Conservation (phyloP, 2,329 filamentous ascomycete genomes). For the Aspergillus japonicus region DNA sequence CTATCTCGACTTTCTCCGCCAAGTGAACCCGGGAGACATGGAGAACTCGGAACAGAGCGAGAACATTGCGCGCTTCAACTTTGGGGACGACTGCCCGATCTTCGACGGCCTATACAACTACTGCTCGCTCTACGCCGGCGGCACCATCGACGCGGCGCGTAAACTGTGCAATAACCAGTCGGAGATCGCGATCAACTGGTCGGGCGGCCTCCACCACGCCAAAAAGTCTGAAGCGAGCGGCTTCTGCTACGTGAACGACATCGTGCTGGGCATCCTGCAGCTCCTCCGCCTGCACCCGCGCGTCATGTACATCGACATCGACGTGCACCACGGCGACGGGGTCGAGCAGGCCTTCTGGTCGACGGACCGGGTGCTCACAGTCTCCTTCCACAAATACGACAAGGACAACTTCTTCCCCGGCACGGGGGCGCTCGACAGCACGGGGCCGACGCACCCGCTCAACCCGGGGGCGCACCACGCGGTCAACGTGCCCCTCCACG, state of each 20-base stretch:
- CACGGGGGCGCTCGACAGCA: slow-evolving; percentile 82
- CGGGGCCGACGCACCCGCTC: slow-evolving; percentile 75
- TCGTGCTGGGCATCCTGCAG: slow-evolving; percentile 88
- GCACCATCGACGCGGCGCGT: slow-evolving; percentile 83
- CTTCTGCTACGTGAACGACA: slow-evolving; percentile 99
- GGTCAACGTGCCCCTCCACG: slow-evolving; percentile 84
- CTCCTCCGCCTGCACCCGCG: slow-evolving; percentile 77
- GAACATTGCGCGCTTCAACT: slow-evolving; percentile 69
- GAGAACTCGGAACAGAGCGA: slow-evolving; percentile 61
- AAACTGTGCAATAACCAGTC: slow-evolving; percentile 84
- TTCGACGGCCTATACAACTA: slow-evolving; percentile 96
- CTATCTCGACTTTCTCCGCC: slow-evolving; percentile 85
- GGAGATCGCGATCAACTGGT: slow-evolving; percentile 97
- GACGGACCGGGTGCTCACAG: slow-evolving; percentile 84
- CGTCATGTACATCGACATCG: slow-evolving; percentile 92
- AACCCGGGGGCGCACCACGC: slow-evolving; percentile 88
- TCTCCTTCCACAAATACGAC: slow-evolving; percentile 96
- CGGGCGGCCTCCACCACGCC: slow-evolving; percentile 91
- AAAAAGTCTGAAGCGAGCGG: slow-evolving; percentile 92
- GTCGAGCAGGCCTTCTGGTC: slow-evolving; percentile 91
- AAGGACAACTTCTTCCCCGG: slow-evolving; percentile 82
- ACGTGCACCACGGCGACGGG: slow-evolving; percentile 87
- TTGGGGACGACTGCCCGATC: slow-evolving; percentile 91
- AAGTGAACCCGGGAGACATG: slow-evolving; percentile 67
- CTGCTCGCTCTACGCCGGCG: slow-evolving; percentile 88